Evolutionary conservation across 371 early-diverging fungal species (phyloP).

Genomic region (Conidiobolus incongruus): DNA sequence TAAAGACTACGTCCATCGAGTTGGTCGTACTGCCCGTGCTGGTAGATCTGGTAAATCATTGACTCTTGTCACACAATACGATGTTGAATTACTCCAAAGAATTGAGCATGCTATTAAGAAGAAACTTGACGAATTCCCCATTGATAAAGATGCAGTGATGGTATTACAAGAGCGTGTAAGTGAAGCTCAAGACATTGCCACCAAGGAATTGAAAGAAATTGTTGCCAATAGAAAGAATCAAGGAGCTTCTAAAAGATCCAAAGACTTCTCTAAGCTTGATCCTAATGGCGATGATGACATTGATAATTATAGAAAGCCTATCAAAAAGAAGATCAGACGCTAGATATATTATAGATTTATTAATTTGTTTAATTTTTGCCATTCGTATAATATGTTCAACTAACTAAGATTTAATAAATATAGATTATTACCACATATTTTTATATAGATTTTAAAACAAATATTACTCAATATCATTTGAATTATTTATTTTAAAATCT

Average conservation of each 20-base stretch:
- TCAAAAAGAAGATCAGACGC: background rate
- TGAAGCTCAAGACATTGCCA: slow-evolving; percentile 75
- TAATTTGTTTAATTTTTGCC: too few species aligned
- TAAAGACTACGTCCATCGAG: slow-evolving; percentile 93
- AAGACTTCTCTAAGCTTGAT: background rate
- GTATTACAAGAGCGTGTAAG: slow-evolving; percentile 79
- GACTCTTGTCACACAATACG: slow-evolving; percentile 94
- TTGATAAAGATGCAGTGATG: slow-evolving; percentile 64
- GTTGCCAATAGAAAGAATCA: background rate
- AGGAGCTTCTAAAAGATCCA: background rate
- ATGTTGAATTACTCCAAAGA: slow-evolving; percentile 80
- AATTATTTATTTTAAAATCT: too few species aligned
- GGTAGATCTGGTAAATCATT: slow-evolving; percentile 82
- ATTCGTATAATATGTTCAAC: too few species aligned
- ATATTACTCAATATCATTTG: too few species aligned
- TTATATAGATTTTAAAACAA: too few species aligned
- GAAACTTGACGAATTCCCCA: slow-evolving; percentile 60
- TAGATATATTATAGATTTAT: too few species aligned
- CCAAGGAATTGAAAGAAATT: background rate
- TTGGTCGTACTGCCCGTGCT: slow-evolving; percentile 93
- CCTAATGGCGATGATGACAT: background rate
- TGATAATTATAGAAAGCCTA: background rate
- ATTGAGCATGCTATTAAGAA: slow-evolving; percentile 75
- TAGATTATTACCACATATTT: too few species aligned
- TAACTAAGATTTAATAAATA: too few species aligned